Base-by-base conservation (phyloP, 2,329 filamentous ascomycete genomes). In the Pseudocercospora ulei region DNA sequence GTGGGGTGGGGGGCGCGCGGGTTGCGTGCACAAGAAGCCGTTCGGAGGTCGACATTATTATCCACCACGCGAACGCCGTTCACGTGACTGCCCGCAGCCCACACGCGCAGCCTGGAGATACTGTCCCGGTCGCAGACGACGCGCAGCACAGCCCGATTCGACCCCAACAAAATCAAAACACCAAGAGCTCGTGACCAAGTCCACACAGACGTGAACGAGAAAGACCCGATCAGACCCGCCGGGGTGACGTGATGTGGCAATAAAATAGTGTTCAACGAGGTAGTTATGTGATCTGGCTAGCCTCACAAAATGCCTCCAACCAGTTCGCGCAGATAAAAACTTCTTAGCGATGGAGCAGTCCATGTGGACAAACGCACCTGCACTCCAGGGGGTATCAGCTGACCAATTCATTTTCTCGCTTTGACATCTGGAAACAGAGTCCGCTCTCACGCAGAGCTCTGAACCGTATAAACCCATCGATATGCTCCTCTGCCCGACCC, bases 341-440 rank as follows among this genome's bases (percentile, higher is more conserved):
- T 35, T 28, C 27, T 27, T 30, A 41, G 39, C 43, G 39, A 23
- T 45, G 28, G 43, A 42, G 39, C 22, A 17, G 33, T 37, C 20
- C 13, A 7, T 22, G 29, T 26, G 20, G 19, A 36, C 41, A 33
- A 19, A 38, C 39, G 12, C 19, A 30, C 26, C 24, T 38, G 18
- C 41, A 26, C 47, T 46, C 44, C 40, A 31, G 31, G 35, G 46
- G 47, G 47, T 50, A 50, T 50, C 47, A 45, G 42, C 46, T 45
- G 39, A 45, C 38, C 39, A 33, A 39, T 38, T 16, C 37, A 44
- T 35, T 13, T 31, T 13, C 30, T 33, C 19, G 26, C 34, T 34
- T 37, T 36, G 37, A 41, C 40, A 26, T 35, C 37, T 43, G 36
- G 23, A 28, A 33, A 38, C 31, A 45, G 22, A 35, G 35, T 41